Evolutionary conservation across 495 filamentous ascomycete genomes (phyloP).

Genomic region (Penicillium paradoxum): DNA sequence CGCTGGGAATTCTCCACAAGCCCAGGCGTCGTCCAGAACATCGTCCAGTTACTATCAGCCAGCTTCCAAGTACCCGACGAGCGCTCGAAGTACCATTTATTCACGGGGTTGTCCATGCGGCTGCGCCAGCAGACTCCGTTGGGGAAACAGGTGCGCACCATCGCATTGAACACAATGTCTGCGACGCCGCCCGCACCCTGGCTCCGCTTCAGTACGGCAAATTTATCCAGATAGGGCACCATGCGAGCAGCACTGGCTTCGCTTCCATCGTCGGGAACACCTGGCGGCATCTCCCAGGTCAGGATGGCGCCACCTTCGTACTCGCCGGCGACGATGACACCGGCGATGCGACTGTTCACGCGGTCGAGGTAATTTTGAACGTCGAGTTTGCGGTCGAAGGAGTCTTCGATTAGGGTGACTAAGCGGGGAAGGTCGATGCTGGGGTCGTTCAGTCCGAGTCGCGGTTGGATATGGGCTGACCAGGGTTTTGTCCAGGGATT

Average conservation of each 20-base stretch:
- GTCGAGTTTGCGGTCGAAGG: conserved; percentile 82
- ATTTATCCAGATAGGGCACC: conserved; percentile 96
- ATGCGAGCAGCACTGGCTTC: conserved; percentile 49
- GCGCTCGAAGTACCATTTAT: conserved; percentile 95
- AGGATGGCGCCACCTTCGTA: conserved; percentile 95
- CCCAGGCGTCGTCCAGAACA: conserved; percentile 91
- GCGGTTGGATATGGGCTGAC: conserved; percentile 54
- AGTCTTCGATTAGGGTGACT: conserved; percentile 87
- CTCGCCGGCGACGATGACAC: conserved; percentile 88
- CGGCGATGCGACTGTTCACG: conserved; percentile 72
- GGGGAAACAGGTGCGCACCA: conserved; percentile 85
- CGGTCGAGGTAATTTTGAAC: conserved; percentile 74
- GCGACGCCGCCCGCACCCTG: conserved; percentile 92
- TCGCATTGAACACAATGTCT: conserved; percentile 91
- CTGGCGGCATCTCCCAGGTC: conserved; percentile 84
- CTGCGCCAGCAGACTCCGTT: conserved; percentile 77
- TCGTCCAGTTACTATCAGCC: conserved; percentile 75
- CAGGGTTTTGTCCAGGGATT: conserved; percentile 59
- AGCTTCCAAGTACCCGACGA: conserved; percentile 78
- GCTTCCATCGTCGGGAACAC: conserved; percentile 48
- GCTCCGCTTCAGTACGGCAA: conserved; percentile 81
- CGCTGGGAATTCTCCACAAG: conserved; percentile 45
- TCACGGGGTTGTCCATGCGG: conserved; percentile 75
- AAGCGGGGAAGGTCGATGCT: conserved; percentile 77
- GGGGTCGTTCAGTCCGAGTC: conserved; percentile 66